Percentiles rank a stretch among this genome's conserved stretches.
phyloP scores from a whole-genome alignment of 257 asterid genomes.

The Nicotiana undulata region DNA sequence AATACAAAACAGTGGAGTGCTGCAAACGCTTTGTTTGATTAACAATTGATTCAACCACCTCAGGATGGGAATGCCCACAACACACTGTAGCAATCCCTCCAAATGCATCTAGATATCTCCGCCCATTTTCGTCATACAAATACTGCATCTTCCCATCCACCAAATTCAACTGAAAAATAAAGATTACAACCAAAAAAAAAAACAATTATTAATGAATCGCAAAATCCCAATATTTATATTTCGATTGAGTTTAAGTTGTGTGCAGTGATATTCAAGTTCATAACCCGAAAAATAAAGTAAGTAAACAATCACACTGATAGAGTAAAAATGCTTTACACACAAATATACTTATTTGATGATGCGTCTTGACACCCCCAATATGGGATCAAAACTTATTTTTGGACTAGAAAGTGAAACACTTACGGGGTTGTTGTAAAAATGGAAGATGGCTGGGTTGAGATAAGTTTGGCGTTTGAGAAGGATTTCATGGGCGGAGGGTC shows the following conservation, averaged over 20 bases:
- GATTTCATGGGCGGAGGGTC: conserved; percentile 67
- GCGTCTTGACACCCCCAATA: too few species aligned
- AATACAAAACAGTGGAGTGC: conserved; percentile 74
- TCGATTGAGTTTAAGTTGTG: background rate
- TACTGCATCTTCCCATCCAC: conserved; percentile 97
- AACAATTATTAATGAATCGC: too few species aligned
- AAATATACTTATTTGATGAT: too few species aligned
- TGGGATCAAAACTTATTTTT: too few species aligned
- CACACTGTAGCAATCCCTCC: conserved; percentile 93
- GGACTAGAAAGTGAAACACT: background rate
- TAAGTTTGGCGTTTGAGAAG: conserved; percentile 48
- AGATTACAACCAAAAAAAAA: too few species aligned
- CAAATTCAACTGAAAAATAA: conserved; percentile 46
- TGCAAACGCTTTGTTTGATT: conserved; percentile 71
- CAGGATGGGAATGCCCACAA: conserved; percentile 93
- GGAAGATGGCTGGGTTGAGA: conserved; percentile 84
- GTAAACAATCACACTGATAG: too few species aligned
- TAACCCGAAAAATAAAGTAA: too few species aligned
- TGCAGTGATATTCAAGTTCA: too few species aligned
- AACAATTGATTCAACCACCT: conserved; percentile 77
- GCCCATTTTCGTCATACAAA: conserved; percentile 67
- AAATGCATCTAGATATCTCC: conserved; percentile 79
- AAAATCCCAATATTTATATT: background rate
- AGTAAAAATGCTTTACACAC: too few species aligned
- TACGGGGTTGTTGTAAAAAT: conserved; percentile 67